These are phyloP conservation scores for Botrytis fragariae DNA, from an alignment of 2,329 filamentous ascomycete genomes.

Conservation along the genomic window DNA sequence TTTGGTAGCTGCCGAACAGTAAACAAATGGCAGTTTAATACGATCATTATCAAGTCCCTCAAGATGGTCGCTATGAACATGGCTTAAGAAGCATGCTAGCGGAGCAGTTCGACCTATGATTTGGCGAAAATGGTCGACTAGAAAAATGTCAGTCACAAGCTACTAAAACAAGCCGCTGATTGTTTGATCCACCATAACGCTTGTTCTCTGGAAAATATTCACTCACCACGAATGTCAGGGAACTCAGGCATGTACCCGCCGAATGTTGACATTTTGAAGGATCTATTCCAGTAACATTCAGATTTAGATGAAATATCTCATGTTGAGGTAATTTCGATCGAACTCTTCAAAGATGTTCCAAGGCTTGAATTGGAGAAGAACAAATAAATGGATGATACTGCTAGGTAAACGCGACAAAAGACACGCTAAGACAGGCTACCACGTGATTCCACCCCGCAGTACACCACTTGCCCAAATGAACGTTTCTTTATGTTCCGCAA, in stretches of 20 bases:
- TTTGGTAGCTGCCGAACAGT: conserved; percentile 81
- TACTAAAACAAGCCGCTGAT: neutral
- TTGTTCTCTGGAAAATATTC: neutral
- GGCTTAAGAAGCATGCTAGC: conserved; percentile 83
- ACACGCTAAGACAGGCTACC: conserved; percentile 6
- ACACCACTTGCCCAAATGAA: neutral
- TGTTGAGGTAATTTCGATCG: neutral
- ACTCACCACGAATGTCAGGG: conserved; percentile 67
- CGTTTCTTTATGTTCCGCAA: neutral
- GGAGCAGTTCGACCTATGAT: conserved; percentile 56
- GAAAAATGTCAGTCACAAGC: conserved; percentile 8
- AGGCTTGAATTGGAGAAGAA: neutral
- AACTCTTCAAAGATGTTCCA: neutral
- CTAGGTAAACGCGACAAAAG: neutral
- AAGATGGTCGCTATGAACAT: conserved; percentile 90
- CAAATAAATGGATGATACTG: neutral
- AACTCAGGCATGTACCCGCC: conserved; percentile 72
- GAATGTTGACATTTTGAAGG: conserved; percentile 68
- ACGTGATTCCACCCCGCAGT: neutral
- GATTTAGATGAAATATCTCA: neutral
- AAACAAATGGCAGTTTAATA: conserved; percentile 77
- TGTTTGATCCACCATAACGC: neutral
- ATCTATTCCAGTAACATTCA: neutral
- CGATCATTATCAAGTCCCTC: conserved; percentile 65
- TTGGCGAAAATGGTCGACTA: conserved; percentile 78